A percentile compares a stretch with the other conserved stretches of the same genome.
These are phyloP conservation scores for Brassica nigra DNA, from an alignment of 345 rosid species.

Conservation along the genomic window DNA sequence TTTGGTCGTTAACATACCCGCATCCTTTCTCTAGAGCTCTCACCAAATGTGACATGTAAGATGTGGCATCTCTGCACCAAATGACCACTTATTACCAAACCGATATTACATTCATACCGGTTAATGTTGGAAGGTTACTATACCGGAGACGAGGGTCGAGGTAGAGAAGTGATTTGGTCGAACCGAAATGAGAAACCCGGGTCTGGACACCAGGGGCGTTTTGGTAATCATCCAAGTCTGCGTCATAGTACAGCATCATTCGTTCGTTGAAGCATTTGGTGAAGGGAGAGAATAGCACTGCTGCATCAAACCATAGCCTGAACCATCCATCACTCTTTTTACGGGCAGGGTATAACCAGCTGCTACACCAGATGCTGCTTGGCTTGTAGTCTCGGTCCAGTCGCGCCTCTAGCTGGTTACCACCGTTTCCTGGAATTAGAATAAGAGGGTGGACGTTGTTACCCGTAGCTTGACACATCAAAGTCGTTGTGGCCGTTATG, in stretches of 20 bases:
- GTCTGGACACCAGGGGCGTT: constrained; percentile 83
- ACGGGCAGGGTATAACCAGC: constrained; percentile 50
- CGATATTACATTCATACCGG: neutral
- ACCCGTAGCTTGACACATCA: constrained; percentile 42
- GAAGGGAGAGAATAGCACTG: constrained; percentile 65
- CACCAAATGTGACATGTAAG: constrained; percentile 75
- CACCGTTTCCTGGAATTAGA: constrained; percentile 82
- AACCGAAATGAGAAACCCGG: constrained; percentile 65
- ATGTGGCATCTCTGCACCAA: constrained; percentile 41
- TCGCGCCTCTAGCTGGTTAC: constrained; percentile 82
- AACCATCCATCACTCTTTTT: constrained; percentile 75
- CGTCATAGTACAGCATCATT: constrained; percentile 69
- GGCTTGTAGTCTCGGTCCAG: constrained; percentile 64
- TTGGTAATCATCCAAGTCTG: constrained; percentile 59
- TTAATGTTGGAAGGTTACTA: constrained; percentile 23
- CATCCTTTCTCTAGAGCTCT: constrained; percentile 50
- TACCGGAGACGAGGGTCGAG: constrained; percentile 76
- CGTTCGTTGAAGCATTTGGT: constrained; percentile 73
- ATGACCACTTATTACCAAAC: neutral
- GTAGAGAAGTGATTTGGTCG: constrained; percentile 64
- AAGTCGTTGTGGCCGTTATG: constrained; percentile 39
- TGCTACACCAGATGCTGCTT: constrained; percentile 52
- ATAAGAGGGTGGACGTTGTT: constrained; percentile 63
- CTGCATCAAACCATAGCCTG: constrained; percentile 80
- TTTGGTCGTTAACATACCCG: constrained; percentile 65